Evolutionary conservation across 2,329 filamentous ascomycete species (phyloP), one percentile per base, ranked within the genome.

Genomic region (Xylariales sp.): DNA sequence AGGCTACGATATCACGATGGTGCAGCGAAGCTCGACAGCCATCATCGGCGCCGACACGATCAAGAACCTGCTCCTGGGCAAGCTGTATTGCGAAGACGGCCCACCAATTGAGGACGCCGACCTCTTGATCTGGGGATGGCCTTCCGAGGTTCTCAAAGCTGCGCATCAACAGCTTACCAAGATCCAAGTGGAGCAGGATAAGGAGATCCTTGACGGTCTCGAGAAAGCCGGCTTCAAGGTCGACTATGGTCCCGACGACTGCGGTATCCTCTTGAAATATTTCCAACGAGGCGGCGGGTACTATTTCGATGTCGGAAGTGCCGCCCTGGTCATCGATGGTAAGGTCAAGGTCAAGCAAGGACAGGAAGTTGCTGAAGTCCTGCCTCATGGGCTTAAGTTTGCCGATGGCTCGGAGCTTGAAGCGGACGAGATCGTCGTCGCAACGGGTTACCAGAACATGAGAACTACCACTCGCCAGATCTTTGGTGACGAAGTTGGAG

Each of bases 301-400:
- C 46, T 65, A 66, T 44, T 52, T 67, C 5, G 65, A 69, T 33
- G 47, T 65, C 4, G 64, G 63, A 5, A 58, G 55, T 6, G 53
- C 59, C 3, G 50, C 53, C 21, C 41, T 64, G 11, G 50, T 68
- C 5, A 51, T 46, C 2, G 53, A 62, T 10, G 59, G 60, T 1
- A 78, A 77, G 53, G 78, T 86, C 56, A 78, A 77, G 49, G 64
- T 86, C 19, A 77, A 77, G 55, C 73, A 78, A 29, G 77, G 74
- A 8, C 31, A 31, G 20, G 32, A 39, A 15, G 16, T 46, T n/a
- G 12, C 20, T 12, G 34, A 42, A 20, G 67, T 78, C 38, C 59
- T 63, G 0, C 52, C 60, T 3, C 52, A 60, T 4, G 61, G 55
- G 16, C 45, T 65, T 3, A 45, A 60, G 5, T 61, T 73, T 8